phyloP scores from a whole-genome alignment of 2,329 filamentous ascomycete species.

The Ilyonectria robusta region DNA sequence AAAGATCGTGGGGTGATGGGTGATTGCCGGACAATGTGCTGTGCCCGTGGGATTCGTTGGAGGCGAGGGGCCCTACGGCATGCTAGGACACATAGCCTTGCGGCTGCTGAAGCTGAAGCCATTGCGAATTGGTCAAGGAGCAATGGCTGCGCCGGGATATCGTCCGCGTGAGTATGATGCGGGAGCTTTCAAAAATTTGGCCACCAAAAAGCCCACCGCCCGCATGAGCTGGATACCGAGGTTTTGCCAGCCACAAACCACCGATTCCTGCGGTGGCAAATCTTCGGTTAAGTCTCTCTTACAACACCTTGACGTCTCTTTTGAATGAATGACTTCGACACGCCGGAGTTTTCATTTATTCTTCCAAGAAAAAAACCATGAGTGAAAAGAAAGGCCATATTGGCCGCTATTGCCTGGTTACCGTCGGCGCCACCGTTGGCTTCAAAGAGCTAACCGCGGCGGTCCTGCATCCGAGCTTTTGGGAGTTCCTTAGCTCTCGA shows the following conservation, averaged over 20 bases:
- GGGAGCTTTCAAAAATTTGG: slow-evolving; percentile 52
- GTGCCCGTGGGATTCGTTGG: slow-evolving; percentile 41
- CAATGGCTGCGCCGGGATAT: slow-evolving; percentile 44
- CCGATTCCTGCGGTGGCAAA: slow-evolving; percentile 27
- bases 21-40: slow-evolving; percentile 44
- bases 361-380: slow-evolving; percentile 24
- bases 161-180: slow-evolving; percentile 38
- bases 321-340: slow-evolving; percentile 12
- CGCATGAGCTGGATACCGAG: slow-evolving; percentile 35
- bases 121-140: slow-evolving; percentile 49
- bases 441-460: slow-evolving; percentile 81
- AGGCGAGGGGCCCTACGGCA: slow-evolving; percentile 51
- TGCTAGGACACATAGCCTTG: slow-evolving; percentile 54
- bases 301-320: slow-evolving; percentile 20
- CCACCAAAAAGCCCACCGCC: slow-evolving; percentile 33
- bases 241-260: slow-evolving; percentile 43
- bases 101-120: slow-evolving; percentile 57
- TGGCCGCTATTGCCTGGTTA: slow-evolving; percentile 79
- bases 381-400: slow-evolving; percentile 7
- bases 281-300: slow-evolving; percentile 31
- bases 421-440: slow-evolving; percentile 90
- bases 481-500: slow-evolving; percentile 69
- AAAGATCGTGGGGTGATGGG: slow-evolving; percentile 47
- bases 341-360: slow-evolving; percentile 6
- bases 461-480: slow-evolving; percentile 73